Evolutionary conservation across 2,329 filamentous ascomycete genomes (phyloP).

Genomic region (Colletotrichum sp.): DNA sequence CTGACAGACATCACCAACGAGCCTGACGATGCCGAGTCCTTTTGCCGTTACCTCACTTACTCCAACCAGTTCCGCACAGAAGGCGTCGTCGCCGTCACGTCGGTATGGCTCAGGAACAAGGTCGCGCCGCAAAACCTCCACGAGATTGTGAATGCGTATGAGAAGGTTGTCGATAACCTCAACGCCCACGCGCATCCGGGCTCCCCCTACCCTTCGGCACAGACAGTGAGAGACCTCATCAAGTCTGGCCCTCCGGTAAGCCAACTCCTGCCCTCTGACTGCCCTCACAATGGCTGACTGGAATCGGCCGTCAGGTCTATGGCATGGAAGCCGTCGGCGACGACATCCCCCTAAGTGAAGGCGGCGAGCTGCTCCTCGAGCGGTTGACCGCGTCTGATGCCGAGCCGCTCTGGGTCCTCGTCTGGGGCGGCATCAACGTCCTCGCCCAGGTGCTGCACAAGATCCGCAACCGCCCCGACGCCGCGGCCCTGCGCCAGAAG

Average conservation of each 20-base stretch:
- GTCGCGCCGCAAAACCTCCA: conserved; percentile 47
- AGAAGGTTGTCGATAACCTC: conserved; percentile 48
- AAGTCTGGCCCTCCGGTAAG: conserved; percentile 39
- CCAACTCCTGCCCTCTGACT: not conserved
- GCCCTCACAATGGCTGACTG: not conserved
- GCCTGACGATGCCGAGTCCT: conserved; percentile 49
- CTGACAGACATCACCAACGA: conserved; percentile 51
- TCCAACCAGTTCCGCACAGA: conserved; percentile 51
- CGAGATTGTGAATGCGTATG: conserved; percentile 49
- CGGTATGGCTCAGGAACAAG: conserved; percentile 47
- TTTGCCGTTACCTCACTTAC: conserved; percentile 50
- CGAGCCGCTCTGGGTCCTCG: conserved; percentile 54
- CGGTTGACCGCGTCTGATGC: conserved; percentile 30
- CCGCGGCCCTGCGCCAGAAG: conserved; percentile 40
- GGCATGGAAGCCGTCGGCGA: conserved; percentile 36
- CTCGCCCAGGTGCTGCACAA: conserved; percentile 53
- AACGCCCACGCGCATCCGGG: conserved; percentile 51
- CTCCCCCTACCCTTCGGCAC: conserved; percentile 42
- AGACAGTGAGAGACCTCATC: conserved; percentile 39
- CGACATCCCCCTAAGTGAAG: conserved; percentile 37
- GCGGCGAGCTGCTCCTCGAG: conserved; percentile 46
- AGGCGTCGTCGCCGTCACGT: conserved; percentile 50
- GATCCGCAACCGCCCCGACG: conserved; percentile 35
- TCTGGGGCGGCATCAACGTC: conserved; percentile 59
- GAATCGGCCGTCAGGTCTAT: conserved; percentile 28